phyloP scores from a whole-genome alignment of 2,329 filamentous ascomycete genomes.

The Tolypocladium pustulatum region DNA sequence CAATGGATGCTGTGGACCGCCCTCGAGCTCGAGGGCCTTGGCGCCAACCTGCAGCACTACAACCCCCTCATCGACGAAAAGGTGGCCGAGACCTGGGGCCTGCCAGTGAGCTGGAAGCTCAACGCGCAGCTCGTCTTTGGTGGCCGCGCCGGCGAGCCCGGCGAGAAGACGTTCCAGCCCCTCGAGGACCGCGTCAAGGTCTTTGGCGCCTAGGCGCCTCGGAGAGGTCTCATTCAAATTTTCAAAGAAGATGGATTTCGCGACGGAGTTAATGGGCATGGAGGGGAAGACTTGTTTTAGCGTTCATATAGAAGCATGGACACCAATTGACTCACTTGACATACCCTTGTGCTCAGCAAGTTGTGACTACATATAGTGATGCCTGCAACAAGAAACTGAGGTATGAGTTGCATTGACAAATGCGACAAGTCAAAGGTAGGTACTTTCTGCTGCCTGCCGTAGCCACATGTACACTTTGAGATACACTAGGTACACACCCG shows the following conservation, averaged over 20 bases:
- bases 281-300: background rate
- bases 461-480: background rate
- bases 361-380: background rate
- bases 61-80: conserved; percentile 73
- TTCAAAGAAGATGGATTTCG: background rate
- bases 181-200: conserved; percentile 59
- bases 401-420: background rate
- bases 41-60: conserved; percentile 88
- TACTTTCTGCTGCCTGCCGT: background rate
- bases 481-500: background rate
- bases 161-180: conserved; percentile 54
- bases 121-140: conserved; percentile 82
- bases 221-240: background rate
- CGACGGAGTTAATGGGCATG: background rate
- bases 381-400: background rate
- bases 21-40: conserved; percentile 73
- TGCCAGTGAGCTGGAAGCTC: conserved; percentile 65
- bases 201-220: conserved; percentile 34
- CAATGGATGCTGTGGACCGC: conserved; percentile 74
- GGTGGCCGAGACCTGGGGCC: conserved; percentile 56
- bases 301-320: conserved; percentile 6
- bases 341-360: background rate
- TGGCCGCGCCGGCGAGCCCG: conserved; percentile 42
- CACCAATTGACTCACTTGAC: background rate
- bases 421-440: background rate